Evolutionary conservation across 2,329 filamentous ascomycete species (phyloP).

Genomic region (Talaromyces sp.): DNA sequence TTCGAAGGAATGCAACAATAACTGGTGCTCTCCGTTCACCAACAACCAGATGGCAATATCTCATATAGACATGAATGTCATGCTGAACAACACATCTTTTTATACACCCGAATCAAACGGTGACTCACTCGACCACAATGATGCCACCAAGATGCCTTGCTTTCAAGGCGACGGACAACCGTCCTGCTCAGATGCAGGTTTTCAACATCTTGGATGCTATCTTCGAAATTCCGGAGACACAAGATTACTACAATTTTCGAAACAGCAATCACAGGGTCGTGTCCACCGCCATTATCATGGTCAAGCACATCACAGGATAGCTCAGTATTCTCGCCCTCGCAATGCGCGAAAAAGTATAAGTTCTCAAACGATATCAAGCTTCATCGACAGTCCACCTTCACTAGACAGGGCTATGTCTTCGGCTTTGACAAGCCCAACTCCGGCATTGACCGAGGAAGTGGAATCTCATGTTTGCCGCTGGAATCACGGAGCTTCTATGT

Average conservation of each 20-base stretch:
- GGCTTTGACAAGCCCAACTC: constrained; percentile 34
- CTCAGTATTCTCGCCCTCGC: constrained; percentile 32
- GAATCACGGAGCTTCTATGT: constrained; percentile 26
- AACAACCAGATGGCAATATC: constrained; percentile 23
- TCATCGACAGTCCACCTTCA: constrained; percentile 34
- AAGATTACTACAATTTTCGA: constrained; percentile 19
- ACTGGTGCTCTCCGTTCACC: constrained; percentile 22
- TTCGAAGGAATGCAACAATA: constrained; percentile 26
- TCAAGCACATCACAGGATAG: constrained; percentile 32
- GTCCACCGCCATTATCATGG: constrained; percentile 28
- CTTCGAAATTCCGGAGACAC: constrained; percentile 24
- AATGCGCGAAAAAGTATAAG: constrained; percentile 34
- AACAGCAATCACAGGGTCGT: constrained; percentile 20
- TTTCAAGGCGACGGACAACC: constrained; percentile 21
- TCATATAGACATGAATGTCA: constrained; percentile 33
- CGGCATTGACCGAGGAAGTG: constrained; percentile 22
- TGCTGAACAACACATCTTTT: constrained; percentile 27
- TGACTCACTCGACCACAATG: constrained; percentile 3
- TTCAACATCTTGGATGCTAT: constrained; percentile 26
- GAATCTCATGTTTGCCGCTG: constrained; percentile 39
- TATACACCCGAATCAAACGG: constrained; percentile 9
- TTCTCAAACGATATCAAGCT: constrained; percentile 33
- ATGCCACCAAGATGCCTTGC: constrained; percentile 20
- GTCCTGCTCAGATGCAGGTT: constrained; percentile 29
- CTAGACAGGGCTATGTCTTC: constrained; percentile 32